A percentile compares a stretch with the other conserved stretches of the same genome.
Evolutionary conservation across 257 asterid species (phyloP).

Genomic region (Lithospermum erythrorhizon): DNA sequence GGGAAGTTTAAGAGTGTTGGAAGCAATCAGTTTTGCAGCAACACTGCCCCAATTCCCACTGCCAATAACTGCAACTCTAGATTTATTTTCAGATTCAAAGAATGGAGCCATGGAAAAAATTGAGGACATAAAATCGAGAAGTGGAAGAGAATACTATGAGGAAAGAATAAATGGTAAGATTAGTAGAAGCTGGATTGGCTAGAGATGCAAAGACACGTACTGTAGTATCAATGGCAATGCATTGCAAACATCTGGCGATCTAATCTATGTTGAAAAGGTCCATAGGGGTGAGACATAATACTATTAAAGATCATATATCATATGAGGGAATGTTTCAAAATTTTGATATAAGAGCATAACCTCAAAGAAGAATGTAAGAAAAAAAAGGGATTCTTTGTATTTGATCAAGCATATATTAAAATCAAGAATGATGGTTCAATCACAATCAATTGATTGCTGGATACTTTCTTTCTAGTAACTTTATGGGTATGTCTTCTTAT

Average conservation of each 20-base stretch:
- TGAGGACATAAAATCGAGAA: not conserved
- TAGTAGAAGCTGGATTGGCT: too few relatives aligned
- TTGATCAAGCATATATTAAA: too few relatives aligned
- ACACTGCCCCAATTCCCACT: constrained; percentile 97
- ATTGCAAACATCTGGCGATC: constrained; percentile 2
- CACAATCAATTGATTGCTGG: too few relatives aligned
- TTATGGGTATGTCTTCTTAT: too few relatives aligned
- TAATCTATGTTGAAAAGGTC: not conserved
- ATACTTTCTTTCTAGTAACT: too few relatives aligned
- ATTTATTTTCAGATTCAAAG: too few relatives aligned
- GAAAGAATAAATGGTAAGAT: too few relatives aligned
- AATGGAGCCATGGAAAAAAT: constrained; percentile 26
- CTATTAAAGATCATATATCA: constrained; percentile 8
- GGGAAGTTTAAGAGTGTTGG: constrained; percentile 43
- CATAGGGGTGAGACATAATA: constrained; percentile 13
- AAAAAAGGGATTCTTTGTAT: too few relatives aligned
- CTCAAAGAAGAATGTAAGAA: not conserved
- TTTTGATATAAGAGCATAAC: not conserved
- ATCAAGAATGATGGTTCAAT: too few relatives aligned
- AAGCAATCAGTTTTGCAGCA: constrained; percentile 82
- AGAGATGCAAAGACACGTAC: too few relatives aligned
- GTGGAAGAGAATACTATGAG: not conserved
- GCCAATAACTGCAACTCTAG: constrained; percentile 69
- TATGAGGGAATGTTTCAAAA: constrained; percentile 15
- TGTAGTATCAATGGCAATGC: too few relatives aligned